phyloP scores from a whole-genome alignment of 805 yeast genomes.

The Saturnispora silvae region DNA sequence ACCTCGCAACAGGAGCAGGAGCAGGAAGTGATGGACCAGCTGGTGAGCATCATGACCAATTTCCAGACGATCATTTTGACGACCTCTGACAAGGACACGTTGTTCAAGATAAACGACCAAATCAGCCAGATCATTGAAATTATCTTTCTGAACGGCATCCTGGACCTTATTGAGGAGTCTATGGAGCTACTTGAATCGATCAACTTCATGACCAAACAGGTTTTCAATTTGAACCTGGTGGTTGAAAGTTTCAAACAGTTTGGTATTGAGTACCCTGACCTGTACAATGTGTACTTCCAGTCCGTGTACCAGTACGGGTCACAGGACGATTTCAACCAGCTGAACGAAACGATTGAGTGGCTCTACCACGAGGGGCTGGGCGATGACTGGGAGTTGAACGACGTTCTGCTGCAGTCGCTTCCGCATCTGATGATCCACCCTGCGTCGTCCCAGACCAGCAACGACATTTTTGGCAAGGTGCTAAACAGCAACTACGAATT shows the following conservation, averaged over 20 bases:
- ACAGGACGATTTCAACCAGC: constrained; percentile 12
- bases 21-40: constrained; percentile 54
- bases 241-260: constrained; percentile 39
- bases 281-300: constrained; percentile 39
- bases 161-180: constrained; percentile 66
- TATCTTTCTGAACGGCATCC: constrained; percentile 54
- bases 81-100: constrained; percentile 56
- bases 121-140: constrained; percentile 59
- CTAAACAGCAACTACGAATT: constrained; percentile 7
- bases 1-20: constrained; percentile 20
- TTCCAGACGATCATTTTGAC: constrained; percentile 72
- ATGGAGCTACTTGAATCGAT: constrained; percentile 64
- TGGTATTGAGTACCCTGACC: constrained; percentile 41
- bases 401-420: constrained; percentile 15
- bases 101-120: constrained; percentile 44
- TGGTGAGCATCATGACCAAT: constrained; percentile 70
- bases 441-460: neutral
- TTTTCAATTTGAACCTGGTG: constrained; percentile 26
- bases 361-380: constrained; percentile 12
- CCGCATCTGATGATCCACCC: constrained; percentile 9
- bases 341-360: constrained; percentile 18
- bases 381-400: constrained; percentile 17
- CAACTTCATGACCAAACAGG: constrained; percentile 43
- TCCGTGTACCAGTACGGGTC: constrained; percentile 35
- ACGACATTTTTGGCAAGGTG: constrained; percentile 5